Percentiles rank a stretch among this genome's conserved stretches.
phyloP scores from a whole-genome alignment of 2,329 filamentous ascomycete species.

The Juglanconis oblonga region DNA sequence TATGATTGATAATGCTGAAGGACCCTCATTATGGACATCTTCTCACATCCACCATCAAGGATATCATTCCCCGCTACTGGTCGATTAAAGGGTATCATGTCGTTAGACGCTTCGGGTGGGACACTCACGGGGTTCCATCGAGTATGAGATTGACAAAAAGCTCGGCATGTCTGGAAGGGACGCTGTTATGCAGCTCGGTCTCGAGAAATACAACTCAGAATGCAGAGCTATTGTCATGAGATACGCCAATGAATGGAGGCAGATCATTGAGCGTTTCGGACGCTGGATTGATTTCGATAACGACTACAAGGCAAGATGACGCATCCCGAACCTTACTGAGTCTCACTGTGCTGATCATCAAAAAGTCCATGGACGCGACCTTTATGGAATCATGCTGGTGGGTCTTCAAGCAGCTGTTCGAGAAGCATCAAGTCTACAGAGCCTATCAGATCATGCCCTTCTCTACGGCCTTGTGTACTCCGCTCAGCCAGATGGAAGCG shows the following conservation, averaged over 20 bases:
- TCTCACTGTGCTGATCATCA: too few species aligned
- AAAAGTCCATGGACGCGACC: constrained; percentile 71
- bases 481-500: constrained; percentile 89
- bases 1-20: too few species aligned
- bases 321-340: too few species aligned
- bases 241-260: constrained; percentile 81
- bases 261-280: constrained; percentile 82
- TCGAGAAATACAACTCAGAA: constrained; percentile 87
- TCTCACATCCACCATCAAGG: constrained; percentile 91
- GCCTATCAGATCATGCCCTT: constrained; percentile 94
- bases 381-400: constrained; percentile 98
- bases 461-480: constrained; percentile 84
- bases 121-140: constrained; percentile 92
- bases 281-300: constrained; percentile 98
- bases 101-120: constrained; percentile 91
- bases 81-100: constrained; percentile 95
- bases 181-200: constrained; percentile 80
- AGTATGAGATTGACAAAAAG: constrained; percentile 97
- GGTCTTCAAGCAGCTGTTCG: constrained; percentile 91
- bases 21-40: constrained; percentile 63
- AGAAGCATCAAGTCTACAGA: constrained; percentile 86
- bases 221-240: constrained; percentile 93
- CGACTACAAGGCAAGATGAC: constrained; percentile 72
- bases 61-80: constrained; percentile 95
- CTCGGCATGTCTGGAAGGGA: constrained; percentile 76